Evolutionary conservation across 768 basidiomycete species (phyloP), one percentile per base, ranked within the genome.

Genomic region (Pisolithus albus): DNA sequence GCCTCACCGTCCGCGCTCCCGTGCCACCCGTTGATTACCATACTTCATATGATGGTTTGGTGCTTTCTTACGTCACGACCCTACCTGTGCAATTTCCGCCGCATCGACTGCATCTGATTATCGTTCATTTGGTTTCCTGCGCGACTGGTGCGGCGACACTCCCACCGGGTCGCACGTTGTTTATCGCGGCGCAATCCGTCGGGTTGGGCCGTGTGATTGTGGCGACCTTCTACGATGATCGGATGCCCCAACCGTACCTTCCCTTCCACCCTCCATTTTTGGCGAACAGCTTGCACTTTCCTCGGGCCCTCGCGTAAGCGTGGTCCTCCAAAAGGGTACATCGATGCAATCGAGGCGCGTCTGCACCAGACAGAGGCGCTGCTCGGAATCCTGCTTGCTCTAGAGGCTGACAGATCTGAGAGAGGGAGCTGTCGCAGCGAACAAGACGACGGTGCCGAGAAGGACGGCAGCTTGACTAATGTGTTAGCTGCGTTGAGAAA

Each of bases 311-410:
- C 86, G 11, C 79, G 85, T 58, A 87, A 87, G 64, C 84, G 91
- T 57, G 91, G 91, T 2, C 87, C 88, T 3, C 88, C 89, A n/a
- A 91, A 90, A 63, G 92, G 92, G 1, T 95, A 95, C 73, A 93
- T 95, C 62, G 91, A 94, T 61, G 91, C 91, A 26, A 92, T 95
- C 59, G 92, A 95, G 69, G 87, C 88, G 13, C 81, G 90, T 13
- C 72, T 95, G 5, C 92, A 95, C 59, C 89, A 94, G 62, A 89
- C 91, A 16, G 92, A 95, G 65, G 92, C 92, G 0, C 74, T 95
- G 39, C 74, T 95, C 26, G 92, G 91, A 48, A 86, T 92, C 52
- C 72, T 94, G 48, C 73, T 93, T 37, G 75, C 83, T 42, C 61
- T 69, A 21, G 67, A 70, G 47, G 61, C 66, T 30, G 64, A 61